Base-by-base conservation (phyloP, 495 filamentous ascomycete genomes). In the Hyaloscypha finlandica region DNA sequence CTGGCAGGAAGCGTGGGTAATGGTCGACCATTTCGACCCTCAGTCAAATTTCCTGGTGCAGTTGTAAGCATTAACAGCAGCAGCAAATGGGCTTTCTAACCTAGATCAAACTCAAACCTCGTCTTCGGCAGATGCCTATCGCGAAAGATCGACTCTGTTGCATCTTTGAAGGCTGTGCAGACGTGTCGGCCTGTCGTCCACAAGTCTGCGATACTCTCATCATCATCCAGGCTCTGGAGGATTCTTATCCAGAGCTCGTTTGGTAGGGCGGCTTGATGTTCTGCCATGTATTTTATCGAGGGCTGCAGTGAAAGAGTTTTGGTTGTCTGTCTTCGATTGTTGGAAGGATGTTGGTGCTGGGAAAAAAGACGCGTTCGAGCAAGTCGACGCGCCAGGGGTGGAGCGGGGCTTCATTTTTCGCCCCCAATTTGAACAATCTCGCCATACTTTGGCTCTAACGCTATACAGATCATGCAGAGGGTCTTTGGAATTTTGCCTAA, bases 171-270 rank as follows among this genome's bases (percentile, higher is more conserved):
- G 14, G 20, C 0, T 12, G 11, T 57, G 16, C n/a, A 65, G 52
- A 65, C 63, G 25, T 65, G 33, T 58, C 63, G 30, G 48, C 31
- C 45, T 4, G 33, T 39, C 33, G 57, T 65, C 63, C 63, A 65
- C n/a, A 57, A 22, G 8, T 57, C 63, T 3, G 54, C 30, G 11
- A 39, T 31, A 19, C 58, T n/a, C 3, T 45, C 12, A 14, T 42
- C 48, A 20, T 52, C 31, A 33, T 52, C 39, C 6, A 65, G 19
- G 37, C 48, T 65, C 32, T 59, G 20, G 19, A 65, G 53, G 30
- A 65, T 9, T 14, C 35, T 31, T 9, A 29, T 31, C 63, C 63
- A 65, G 8, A 65, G 19, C 33, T 65, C 63, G n/a, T 57, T 59
- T 29, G 63, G 63, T 6, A 65, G 63, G 16, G 42, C 42, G 16